Percentiles rank a stretch among this genome's conserved stretches.
phyloP scores from a whole-genome alignment of 208 protist genomes.

The Jaenimonas drosophilae region DNA sequence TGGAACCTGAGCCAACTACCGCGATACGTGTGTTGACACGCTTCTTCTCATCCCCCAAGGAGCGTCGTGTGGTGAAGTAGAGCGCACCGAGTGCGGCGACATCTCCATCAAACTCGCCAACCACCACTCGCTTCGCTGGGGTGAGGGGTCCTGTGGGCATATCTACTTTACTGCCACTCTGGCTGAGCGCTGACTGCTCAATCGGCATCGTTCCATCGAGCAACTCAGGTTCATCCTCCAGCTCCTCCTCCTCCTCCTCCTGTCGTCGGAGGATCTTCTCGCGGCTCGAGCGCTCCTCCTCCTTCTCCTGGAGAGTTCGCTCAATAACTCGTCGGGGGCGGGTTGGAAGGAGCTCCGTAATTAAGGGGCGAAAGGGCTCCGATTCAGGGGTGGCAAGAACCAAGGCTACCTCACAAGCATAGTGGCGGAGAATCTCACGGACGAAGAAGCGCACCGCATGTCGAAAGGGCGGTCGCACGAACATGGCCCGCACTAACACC shows the following conservation, averaged over 20 bases:
- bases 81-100: conserved; percentile 31
- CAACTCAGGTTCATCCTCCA: conserved; percentile 2
- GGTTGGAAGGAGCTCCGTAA: conserved; percentile 28
- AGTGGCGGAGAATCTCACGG: conserved; percentile 61
- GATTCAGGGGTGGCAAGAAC: conserved; percentile 24
- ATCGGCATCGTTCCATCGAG: not conserved
- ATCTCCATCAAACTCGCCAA: conserved; percentile 6
- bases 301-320: conserved; percentile 5
- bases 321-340: conserved; percentile 70
- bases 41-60: conserved; percentile 71
- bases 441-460: conserved; percentile 67
- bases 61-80: conserved; percentile 60
- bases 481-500: conserved; percentile 58
- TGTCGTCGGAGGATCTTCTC: conserved; percentile 1
- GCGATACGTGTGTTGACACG: conserved; percentile 73
- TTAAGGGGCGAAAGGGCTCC: conserved; percentile 22
- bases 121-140: not conserved
- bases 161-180: not conserved
- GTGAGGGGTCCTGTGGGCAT: not conserved
- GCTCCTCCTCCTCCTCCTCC: not conserved
- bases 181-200: not conserved
- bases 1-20: conserved; percentile 76
- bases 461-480: conserved; percentile 49
- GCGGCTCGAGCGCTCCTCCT: not conserved
- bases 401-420: conserved; percentile 29